phyloP scores from a whole-genome alignment of 192 early-diverging fungal species.

The Linnemannia exigua region DNA sequence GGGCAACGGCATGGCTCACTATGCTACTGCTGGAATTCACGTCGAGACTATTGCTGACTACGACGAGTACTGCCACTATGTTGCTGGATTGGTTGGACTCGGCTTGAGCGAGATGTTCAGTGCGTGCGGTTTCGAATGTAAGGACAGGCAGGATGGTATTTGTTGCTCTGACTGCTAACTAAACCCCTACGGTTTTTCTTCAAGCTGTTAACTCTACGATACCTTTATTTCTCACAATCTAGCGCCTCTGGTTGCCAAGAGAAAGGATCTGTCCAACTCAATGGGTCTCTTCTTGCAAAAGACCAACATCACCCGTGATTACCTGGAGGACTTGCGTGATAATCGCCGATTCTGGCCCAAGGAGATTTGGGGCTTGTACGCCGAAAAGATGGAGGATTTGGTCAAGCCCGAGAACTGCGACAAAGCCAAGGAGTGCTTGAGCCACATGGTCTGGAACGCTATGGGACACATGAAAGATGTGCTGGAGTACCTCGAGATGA shows the following conservation, averaged over 20 bases:
- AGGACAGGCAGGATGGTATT: conserved; percentile 57
- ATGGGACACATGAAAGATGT: conserved; percentile 88
- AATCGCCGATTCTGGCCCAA: conserved; percentile 97
- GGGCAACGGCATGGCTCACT: conserved; percentile 97
- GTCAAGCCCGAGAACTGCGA: conserved; percentile 75
- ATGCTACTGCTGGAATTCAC: conserved; percentile 68
- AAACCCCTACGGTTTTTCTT: conserved; percentile 47
- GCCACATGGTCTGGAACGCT: conserved; percentile 90
- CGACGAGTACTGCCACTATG: conserved; percentile 98
- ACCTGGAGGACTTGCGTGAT: conserved; percentile 89
- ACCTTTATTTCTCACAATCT: not conserved
- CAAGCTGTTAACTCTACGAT: not conserved
- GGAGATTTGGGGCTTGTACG: conserved; percentile 92
- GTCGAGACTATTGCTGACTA: conserved; percentile 89
- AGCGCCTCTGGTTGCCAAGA: conserved; percentile 46
- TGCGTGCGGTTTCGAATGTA: conserved; percentile 85
- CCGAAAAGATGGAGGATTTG: conserved; percentile 77
- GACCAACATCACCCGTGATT: conserved; percentile 98
- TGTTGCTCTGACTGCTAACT: not conserved
- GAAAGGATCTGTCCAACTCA: conserved; percentile 75
- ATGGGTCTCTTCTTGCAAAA: conserved; percentile 99
- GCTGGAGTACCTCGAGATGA: conserved; percentile 85
- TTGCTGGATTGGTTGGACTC: conserved; percentile 95
- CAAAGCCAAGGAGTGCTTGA: conserved; percentile 83
- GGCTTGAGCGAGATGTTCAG: conserved; percentile 94